These are phyloP conservation scores for Crepidotus variabilis DNA, from an alignment of 768 basidiomycete species.

Conservation along the genomic window DNA sequence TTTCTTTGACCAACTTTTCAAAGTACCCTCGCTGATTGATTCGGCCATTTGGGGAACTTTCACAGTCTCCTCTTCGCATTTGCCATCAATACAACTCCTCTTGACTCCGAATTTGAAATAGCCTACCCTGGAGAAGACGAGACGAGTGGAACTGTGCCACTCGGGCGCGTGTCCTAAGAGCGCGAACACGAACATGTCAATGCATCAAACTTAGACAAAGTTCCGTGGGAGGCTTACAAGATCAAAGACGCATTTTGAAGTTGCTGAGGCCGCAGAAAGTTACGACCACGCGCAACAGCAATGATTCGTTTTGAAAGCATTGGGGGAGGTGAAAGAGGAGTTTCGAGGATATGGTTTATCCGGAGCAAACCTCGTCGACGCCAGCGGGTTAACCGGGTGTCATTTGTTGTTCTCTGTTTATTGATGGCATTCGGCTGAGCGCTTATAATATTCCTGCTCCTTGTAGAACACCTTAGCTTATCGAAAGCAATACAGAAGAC, in stretches of 20 bases:
- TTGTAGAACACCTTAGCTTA: too few relatives aligned
- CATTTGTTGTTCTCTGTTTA: background rate
- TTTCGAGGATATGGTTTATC: background rate
- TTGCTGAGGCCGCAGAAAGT: slow-evolving; percentile 36
- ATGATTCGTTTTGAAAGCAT: slow-evolving; percentile 76
- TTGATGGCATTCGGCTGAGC: background rate
- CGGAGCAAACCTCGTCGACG: background rate
- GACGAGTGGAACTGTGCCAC: slow-evolving; percentile 69
- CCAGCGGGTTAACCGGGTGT: slow-evolving; percentile 1
- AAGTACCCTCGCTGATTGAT: slow-evolving; percentile 95
- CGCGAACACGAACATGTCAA: slow-evolving; percentile 24
- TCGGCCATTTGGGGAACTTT: slow-evolving; percentile 98
- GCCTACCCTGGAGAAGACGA: slow-evolving; percentile 63
- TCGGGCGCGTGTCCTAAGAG: slow-evolving; percentile 39
- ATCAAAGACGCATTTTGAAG: slow-evolving; percentile 21
- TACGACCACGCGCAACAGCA: slow-evolving; percentile 59
- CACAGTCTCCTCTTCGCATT: slow-evolving; percentile 67
- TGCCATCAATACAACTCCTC: background rate
- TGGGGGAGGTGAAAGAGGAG: background rate
- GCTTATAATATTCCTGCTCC: too few relatives aligned
- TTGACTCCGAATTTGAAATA: background rate
- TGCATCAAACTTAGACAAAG: background rate
- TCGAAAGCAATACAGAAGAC: too few relatives aligned
- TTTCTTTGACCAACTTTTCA: slow-evolving; percentile 93
- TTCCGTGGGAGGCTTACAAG: slow-evolving; percentile 15